Evolutionary conservation across 352 stramenopile genomes (phyloP).

Genomic region (Phytopythium litorale): DNA sequence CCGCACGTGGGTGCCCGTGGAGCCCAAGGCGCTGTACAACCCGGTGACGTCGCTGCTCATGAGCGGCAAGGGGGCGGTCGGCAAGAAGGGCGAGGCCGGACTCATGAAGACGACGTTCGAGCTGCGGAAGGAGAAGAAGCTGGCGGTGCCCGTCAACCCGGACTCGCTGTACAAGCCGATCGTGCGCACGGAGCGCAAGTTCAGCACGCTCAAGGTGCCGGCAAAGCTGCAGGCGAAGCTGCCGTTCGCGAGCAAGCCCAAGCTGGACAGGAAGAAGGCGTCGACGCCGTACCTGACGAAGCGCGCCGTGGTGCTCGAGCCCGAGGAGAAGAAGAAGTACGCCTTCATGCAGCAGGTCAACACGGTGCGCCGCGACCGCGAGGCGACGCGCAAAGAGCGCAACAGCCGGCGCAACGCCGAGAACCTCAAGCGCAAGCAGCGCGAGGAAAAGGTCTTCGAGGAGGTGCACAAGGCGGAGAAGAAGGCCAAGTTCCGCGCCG

Average conservation of each 20-base stretch:
- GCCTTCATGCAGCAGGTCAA: slow-evolving; percentile 97
- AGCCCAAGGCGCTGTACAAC: slow-evolving; percentile 99
- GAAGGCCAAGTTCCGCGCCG: slow-evolving; percentile 83
- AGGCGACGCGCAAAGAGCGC: slow-evolving; percentile 92
- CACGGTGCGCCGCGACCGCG: slow-evolving; percentile 96
- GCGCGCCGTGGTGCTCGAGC: slow-evolving; percentile 93
- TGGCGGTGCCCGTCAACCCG: slow-evolving; percentile 95
- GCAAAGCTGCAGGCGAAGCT: slow-evolving; percentile 97
- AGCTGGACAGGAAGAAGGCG: slow-evolving; percentile 89
- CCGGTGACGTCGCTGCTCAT: slow-evolving; percentile 89
- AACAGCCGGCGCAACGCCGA: slow-evolving; percentile 83
- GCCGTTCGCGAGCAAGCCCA: slow-evolving; percentile 97
- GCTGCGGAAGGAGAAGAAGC: slow-evolving; percentile 92
- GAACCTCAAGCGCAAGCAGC: slow-evolving; percentile 91
- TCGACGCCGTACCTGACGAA: slow-evolving; percentile 86
- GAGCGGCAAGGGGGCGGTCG: slow-evolving; percentile 35
- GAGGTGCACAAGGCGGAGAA: slow-evolving; percentile 77
- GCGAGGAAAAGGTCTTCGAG: slow-evolving; percentile 90
- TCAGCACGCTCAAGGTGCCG: slow-evolving; percentile 93
- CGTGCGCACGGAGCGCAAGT: slow-evolving; percentile 89
- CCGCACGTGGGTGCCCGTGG: slow-evolving; percentile 98
- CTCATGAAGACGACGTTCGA: slow-evolving; percentile 96
- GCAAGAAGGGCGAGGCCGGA: slow-evolving; percentile 37
- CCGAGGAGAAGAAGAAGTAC: slow-evolving; percentile 95
- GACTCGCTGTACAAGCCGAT: slow-evolving; percentile 99